Conservation (phyloP, 495 filamentous ascomycete genomes). For the Tuber aestivum region DNA sequence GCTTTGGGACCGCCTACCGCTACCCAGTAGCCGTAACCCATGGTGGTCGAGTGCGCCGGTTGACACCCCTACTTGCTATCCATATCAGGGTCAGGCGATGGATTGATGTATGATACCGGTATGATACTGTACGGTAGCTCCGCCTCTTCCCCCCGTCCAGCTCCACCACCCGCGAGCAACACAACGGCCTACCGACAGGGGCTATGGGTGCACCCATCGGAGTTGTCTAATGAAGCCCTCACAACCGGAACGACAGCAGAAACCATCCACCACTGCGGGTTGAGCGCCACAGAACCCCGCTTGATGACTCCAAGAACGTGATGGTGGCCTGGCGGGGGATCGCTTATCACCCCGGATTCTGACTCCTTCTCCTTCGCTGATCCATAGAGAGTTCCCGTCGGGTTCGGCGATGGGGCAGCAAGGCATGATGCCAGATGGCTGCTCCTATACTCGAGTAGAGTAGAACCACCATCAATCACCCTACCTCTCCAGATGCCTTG, state of each 20-base stretch:
- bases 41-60: background rate
- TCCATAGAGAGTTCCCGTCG: background rate
- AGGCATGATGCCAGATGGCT: constrained; percentile 5
- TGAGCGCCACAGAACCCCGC: background rate
- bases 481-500: background rate
- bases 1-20: background rate
- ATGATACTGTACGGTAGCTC: background rate
- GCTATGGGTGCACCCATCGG: background rate
- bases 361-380: background rate
- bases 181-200: background rate
- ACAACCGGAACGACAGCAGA: background rate
- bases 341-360: background rate
- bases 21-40: background rate
- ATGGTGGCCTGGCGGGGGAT: background rate
- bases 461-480: background rate
- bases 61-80: background rate
- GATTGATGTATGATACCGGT: background rate
- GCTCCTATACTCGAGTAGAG: too few relatives aligned
- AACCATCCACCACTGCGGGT: background rate
- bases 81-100: background rate
- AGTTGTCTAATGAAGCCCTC: background rate
- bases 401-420: background rate
- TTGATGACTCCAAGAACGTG: background rate
- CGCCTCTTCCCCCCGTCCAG: background rate
- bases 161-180: background rate